Evolutionary conservation across 768 basidiomycete genomes (phyloP), one percentile per base, ranked within the genome.

Genomic region (Porphyrellus cyaneotinctus): DNA sequence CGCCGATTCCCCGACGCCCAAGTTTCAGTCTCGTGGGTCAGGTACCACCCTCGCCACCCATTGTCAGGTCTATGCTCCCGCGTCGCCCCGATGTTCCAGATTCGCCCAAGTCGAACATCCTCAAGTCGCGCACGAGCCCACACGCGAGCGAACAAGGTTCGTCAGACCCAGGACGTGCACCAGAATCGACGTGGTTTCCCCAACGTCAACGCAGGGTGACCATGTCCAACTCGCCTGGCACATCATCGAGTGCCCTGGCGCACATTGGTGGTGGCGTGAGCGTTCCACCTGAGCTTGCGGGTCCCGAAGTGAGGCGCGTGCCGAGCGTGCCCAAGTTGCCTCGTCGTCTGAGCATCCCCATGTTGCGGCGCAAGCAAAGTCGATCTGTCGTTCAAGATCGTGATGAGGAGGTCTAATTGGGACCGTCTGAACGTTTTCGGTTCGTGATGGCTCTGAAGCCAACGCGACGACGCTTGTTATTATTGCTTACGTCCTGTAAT

Each of bases 291-390:
- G 53, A 57, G 20, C 22, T 48, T 6, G 33, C 23, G 13, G 35
- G 33, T 2, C 35, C 41, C 6, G 49, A 54, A 14, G 38, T 46
- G 31, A 65, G 52, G 51, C 61, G 51, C 6, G 36, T 47, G 6
- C 56, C 63, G 31, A 67, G 59, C 43, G 20, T 57, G 36, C 68
- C 65, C 14, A 65, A 42, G 52, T 24, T 68, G 15, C 66, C 63
- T 2, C 68, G 63, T 36, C 57, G 61, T 22, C 51, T 68, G 26
- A 68, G 68, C 39, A 68, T 70, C 20, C 66, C 63, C 0, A 54
- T 66, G 49, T 47, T 68, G 36, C 58, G 66, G 17, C 66, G 68
- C 23, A 70, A 65, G 48, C 63, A 63, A n/a, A 53, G 59, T 51
- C 57, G 53, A 42, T 26, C 51, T 3, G 54, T 28, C 26, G 9